Evolutionary conservation across 306 rosid species (phyloP).

Genomic region (Gastrolobium bilobum): DNA sequence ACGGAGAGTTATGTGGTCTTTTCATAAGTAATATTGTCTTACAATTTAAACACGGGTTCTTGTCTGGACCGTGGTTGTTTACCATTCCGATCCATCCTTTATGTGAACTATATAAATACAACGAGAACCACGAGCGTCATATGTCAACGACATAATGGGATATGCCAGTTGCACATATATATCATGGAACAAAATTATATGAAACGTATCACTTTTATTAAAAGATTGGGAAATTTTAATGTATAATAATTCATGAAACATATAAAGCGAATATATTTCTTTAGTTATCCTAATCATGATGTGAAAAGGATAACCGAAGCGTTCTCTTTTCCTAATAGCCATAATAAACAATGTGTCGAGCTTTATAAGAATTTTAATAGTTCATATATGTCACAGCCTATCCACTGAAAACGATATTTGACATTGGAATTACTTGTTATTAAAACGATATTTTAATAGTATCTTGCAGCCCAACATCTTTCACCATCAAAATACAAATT

Average conservation of each 20-base stretch:
- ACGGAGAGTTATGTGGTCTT: no score
- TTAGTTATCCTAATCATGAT: slow-evolving; percentile 35
- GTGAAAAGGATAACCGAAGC: slow-evolving; percentile 42
- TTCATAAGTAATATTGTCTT: no score
- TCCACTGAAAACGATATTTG: slow-evolving; percentile 40
- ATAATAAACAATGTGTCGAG: slow-evolving; percentile 7
- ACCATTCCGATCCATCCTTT: no score
- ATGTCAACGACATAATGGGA: slow-evolving; percentile 20
- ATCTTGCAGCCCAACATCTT: no score
- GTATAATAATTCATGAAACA: slow-evolving; percentile 37
- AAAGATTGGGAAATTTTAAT: slow-evolving; percentile 30
- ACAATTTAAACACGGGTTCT: no score
- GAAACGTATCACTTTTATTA: slow-evolving; percentile 1
- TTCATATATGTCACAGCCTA: slow-evolving; percentile 4
- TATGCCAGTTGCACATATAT: slow-evolving; percentile 4
- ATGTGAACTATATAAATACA: no score
- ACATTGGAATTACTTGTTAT: background rate
- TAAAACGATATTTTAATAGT: no score
- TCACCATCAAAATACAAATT: slow-evolving; percentile 28
- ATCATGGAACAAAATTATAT: slow-evolving; percentile 21
- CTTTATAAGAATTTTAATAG: slow-evolving; percentile 14
- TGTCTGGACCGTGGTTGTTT: no score
- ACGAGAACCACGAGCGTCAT: slow-evolving; percentile 44
- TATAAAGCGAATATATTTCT: slow-evolving; percentile 8
- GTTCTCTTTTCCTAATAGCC: background rate